A percentile compares a stretch with the other conserved stretches of the same genome.
Evolutionary conservation across 305 asterid genomes (phyloP).

Genomic region (Fraxinus platypoda): DNA sequence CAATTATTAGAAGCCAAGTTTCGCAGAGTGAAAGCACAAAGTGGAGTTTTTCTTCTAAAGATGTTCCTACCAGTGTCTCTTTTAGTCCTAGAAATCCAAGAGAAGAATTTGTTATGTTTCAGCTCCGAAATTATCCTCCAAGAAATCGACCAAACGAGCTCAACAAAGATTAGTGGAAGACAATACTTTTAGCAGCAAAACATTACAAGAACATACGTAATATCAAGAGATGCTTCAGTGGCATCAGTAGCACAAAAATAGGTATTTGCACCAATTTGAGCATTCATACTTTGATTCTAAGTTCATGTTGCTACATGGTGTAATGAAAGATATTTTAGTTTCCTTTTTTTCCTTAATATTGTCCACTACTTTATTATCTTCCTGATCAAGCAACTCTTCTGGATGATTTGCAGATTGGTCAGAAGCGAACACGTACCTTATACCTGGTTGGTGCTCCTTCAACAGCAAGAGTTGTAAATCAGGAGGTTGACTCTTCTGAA

Average conservation of each 20-base stretch:
- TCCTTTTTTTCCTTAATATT: neutral
- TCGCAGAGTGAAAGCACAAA: no score
- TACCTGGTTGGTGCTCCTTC: conserved; percentile 28
- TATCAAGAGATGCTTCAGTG: conserved; percentile 26
- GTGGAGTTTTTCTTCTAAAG: no score
- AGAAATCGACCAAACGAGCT: conserved; percentile 29
- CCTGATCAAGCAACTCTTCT: neutral
- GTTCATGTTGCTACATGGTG: neutral
- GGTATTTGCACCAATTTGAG: conserved; percentile 26
- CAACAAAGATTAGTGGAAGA: conserved; percentile 51
- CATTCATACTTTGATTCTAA: no score
- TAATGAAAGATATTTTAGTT: neutral
- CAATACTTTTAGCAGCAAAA: conserved; percentile 24
- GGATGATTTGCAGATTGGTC: conserved; percentile 14
- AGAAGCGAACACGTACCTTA: conserved; percentile 2
- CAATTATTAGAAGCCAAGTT: no score
- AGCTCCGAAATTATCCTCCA: conserved; percentile 6
- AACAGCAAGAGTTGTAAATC: conserved; percentile 31
- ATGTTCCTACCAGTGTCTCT: no score
- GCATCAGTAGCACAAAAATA: conserved; percentile 29
- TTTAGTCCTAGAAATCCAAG: conserved; percentile 25
- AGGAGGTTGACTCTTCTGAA: conserved; percentile 42
- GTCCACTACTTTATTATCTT: neutral
- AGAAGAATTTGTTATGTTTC: conserved; percentile 16
- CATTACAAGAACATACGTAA: conserved; percentile 16